Evolutionary conservation across 2,329 filamentous ascomycete species (phyloP).

Genomic region (Metarhizium anisopliae): DNA sequence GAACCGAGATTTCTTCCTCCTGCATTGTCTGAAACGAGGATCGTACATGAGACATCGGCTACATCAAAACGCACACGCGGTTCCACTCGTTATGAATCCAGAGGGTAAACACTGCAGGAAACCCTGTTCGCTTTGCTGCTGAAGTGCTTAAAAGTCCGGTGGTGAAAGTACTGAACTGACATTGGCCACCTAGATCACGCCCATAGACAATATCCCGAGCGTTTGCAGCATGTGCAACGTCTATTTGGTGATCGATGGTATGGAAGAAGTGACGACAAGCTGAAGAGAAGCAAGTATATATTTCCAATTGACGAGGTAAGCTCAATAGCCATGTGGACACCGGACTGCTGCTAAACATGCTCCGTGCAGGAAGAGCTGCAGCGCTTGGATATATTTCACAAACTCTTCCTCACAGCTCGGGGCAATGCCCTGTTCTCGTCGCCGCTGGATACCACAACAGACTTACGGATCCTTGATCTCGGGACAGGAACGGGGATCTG

Average conservation of each 20-base stretch:
- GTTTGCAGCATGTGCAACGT: too few relatives aligned
- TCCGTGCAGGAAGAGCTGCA: constrained; percentile 54
- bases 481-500: constrained; percentile 38
- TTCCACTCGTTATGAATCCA: too few relatives aligned
- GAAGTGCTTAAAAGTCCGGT: too few relatives aligned
- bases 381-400: constrained; percentile 69
- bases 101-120: too few relatives aligned
- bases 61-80: background rate
- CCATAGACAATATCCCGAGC: too few relatives aligned
- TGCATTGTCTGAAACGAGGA: too few relatives aligned
- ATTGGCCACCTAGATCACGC: background rate
- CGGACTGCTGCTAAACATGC: background rate
- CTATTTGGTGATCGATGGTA: too few relatives aligned
- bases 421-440: constrained; percentile 21
- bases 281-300: background rate
- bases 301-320: background rate
- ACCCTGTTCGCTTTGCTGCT: too few relatives aligned
- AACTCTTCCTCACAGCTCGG: constrained; percentile 56
- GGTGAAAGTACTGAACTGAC: background rate
- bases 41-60: background rate
- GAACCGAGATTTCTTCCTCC: too few relatives aligned
- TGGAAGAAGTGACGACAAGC: too few relatives aligned
- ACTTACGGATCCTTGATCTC: constrained; percentile 44
- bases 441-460: background rate
- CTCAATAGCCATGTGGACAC: background rate